These are phyloP conservation scores for Petrea volubilis DNA, from an alignment of 257 asterid genomes.

Conservation along the genomic window DNA sequence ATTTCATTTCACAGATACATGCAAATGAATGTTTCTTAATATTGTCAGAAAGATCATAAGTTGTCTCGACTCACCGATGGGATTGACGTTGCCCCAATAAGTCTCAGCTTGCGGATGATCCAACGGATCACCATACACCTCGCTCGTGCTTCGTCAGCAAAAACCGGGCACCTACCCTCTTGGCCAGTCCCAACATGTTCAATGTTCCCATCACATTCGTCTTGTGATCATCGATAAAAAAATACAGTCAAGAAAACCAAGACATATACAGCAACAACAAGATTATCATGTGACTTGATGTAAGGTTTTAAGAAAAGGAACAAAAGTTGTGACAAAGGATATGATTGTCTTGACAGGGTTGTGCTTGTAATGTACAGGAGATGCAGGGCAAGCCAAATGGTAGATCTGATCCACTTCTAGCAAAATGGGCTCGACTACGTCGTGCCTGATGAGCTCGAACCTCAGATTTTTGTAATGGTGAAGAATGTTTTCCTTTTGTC, in stretches of 20 bases:
- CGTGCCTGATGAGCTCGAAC: conserved; percentile 84
- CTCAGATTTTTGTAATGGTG: conserved; percentile 66
- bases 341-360: conserved; percentile 95
- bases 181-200: conserved; percentile 94
- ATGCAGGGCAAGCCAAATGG: conserved; percentile 97
- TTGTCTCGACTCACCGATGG: conserved; percentile 61
- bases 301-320: background rate
- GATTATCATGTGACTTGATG: background rate
- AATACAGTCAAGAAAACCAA: background rate
- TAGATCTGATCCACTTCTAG: conserved; percentile 88
- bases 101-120: conserved; percentile 85
- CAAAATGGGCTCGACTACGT: conserved; percentile 86
- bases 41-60: background rate
- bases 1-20: background rate
- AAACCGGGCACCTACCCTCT: conserved; percentile 83
- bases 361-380: conserved; percentile 90
- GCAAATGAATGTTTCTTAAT: background rate
- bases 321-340: conserved; percentile 48
- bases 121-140: conserved; percentile 91
- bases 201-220: conserved; percentile 97
- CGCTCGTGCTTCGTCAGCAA: conserved; percentile 90
- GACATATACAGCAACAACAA: background rate
- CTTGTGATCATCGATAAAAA: conserved; percentile 56
- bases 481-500: conserved; percentile 66
- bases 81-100: conserved; percentile 94